These are phyloP conservation scores for Conidiobolus incongruus DNA, from an alignment of 371 early-diverging fungal species.

Conservation along the genomic window DNA sequence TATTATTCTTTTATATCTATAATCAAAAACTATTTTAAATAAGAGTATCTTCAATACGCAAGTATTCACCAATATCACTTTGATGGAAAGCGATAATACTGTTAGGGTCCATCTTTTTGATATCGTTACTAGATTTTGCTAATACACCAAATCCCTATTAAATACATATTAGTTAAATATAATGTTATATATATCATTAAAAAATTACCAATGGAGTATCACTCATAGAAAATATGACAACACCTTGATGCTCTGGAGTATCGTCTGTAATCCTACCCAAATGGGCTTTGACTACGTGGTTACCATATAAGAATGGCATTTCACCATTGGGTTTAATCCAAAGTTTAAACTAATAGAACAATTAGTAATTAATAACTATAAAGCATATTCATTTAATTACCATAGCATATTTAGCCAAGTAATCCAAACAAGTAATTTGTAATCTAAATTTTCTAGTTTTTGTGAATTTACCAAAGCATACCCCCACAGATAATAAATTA, in stretches of 20 bases:
- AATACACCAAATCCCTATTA: conserved; percentile 92
- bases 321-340: conserved; percentile 99
- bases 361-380: not conserved
- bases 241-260: conserved; percentile 94
- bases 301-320: conserved; percentile 98
- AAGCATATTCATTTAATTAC: conserved; percentile 12
- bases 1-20: no score
- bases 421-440: conserved; percentile 82
- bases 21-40: no score
- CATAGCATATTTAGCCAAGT: conserved; percentile 87
- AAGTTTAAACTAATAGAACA: conserved; percentile 46
- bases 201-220: conserved; percentile 67
- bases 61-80: conserved; percentile 97
- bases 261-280: conserved; percentile 91
- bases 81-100: conserved; percentile 93
- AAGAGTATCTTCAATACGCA: conserved; percentile 79
- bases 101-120: conserved; percentile 83
- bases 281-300: conserved; percentile 97
- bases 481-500: conserved; percentile 74
- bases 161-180: not conserved
- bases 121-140: conserved; percentile 75
- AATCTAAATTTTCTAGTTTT: conserved; percentile 93
- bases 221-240: conserved; percentile 82
- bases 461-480: conserved; percentile 97
- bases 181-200: not conserved